Conservation (phyloP, 495 filamentous ascomycete species). For the Hypoxylon rickii region DNA sequence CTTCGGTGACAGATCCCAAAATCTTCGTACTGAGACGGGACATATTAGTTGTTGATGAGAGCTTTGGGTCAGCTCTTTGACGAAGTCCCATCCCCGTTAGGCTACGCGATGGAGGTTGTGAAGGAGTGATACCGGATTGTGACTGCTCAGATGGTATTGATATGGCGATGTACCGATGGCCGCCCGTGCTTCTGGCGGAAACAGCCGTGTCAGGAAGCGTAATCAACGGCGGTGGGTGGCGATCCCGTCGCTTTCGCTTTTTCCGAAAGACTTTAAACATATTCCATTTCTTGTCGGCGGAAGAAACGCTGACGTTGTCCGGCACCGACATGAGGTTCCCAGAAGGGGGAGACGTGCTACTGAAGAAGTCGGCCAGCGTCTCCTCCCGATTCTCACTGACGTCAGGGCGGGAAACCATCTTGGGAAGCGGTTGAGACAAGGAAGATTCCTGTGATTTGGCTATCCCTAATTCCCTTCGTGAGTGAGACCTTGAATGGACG, state of each 20-base stretch:
- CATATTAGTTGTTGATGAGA: constrained; percentile 9
- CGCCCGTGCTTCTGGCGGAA: constrained; percentile 44
- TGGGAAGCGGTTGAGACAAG: constrained; percentile 2
- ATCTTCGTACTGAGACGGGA: constrained; percentile 20
- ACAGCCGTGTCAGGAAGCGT: constrained; percentile 53
- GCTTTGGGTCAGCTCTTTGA: constrained; percentile 1
- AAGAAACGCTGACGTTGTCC: constrained; percentile 30
- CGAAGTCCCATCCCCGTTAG: constrained; percentile 9
- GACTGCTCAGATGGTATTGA: constrained; percentile 51
- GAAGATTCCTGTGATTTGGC: constrained; percentile 4
- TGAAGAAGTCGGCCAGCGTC: constrained; percentile 49
- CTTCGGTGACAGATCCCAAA: constrained; percentile 33
- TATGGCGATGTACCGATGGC: constrained; percentile 56
- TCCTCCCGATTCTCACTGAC: constrained; percentile 20
- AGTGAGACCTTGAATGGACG: constrained; percentile 7
- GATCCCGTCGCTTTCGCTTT: constrained; percentile 16
- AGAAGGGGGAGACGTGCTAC: constrained; percentile 43
- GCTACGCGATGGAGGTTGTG: constrained; percentile 9
- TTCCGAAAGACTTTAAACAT: constrained; percentile 35
- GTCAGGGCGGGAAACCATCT: constrained; percentile 28
- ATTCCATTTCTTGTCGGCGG: constrained; percentile 30
- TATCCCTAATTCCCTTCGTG: constrained; percentile 2
- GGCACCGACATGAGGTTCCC: constrained; percentile 47
- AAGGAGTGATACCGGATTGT: constrained; percentile 7
- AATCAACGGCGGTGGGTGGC: constrained; percentile 34